Conservation (phyloP, 2,329 filamentous ascomycete genomes). For the Sporothrix brasiliensis region DNA sequence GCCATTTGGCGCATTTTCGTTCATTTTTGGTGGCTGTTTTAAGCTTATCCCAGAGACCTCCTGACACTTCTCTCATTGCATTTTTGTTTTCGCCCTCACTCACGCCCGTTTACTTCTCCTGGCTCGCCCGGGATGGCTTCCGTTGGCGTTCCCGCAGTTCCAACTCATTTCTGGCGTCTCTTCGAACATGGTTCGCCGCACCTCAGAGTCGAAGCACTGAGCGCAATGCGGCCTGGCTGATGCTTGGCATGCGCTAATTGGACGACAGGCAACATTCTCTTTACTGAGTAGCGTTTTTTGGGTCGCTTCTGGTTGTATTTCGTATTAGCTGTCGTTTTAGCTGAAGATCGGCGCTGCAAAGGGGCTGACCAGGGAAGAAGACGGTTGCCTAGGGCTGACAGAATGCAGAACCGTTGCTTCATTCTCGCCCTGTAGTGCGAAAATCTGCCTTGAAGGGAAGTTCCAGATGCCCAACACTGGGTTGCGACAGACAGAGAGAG, state of each 20-base stretch:
- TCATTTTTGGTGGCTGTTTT: conserved; percentile 1
- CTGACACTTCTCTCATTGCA: background rate
- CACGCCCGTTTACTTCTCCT: background rate
- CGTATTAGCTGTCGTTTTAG: conserved; percentile 1
- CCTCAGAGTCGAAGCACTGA: background rate
- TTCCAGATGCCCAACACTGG: background rate
- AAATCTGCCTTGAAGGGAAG: conserved; percentile 3
- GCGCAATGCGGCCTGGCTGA: background rate
- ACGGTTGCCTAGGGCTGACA: background rate
- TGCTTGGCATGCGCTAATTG: conserved; percentile 13
- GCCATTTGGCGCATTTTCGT: background rate
- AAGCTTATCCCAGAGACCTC: conserved; percentile 5
- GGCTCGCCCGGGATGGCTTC: conserved; percentile 2
- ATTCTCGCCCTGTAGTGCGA: background rate
- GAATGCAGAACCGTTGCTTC: background rate
- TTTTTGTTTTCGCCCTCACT: background rate
- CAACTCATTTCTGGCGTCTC: background rate
- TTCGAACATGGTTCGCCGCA: conserved; percentile 9
- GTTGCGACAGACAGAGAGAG: background rate
- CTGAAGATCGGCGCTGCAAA: conserved; percentile 15
- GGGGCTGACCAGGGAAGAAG: background rate
- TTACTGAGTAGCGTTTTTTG: background rate
- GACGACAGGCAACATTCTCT: conserved; percentile 13
- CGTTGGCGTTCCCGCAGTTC: conserved; percentile 15
- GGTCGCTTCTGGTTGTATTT: background rate